Conservation (phyloP, 495 filamentous ascomycete genomes). For the Xylaria flabelliformis region DNA sequence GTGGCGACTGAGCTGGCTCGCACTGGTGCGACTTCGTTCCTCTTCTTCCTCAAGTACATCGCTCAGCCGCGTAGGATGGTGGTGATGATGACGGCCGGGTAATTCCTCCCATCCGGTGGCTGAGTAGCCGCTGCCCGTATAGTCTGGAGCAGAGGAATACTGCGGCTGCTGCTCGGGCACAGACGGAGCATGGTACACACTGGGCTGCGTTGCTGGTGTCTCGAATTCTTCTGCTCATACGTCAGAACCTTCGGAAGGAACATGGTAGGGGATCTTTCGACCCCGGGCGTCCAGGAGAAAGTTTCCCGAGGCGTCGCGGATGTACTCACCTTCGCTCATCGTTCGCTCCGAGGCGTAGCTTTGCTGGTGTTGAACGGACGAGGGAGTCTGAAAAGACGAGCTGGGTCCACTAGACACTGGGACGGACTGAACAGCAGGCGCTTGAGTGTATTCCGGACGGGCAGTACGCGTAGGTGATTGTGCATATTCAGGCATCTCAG, state of each 20-base stretch:
- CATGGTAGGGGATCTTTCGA: slow-evolving; percentile 51
- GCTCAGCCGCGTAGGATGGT: slow-evolving; percentile 92
- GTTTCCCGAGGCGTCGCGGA: slow-evolving; percentile 57
- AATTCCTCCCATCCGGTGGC: slow-evolving; percentile 77
- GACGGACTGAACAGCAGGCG: slow-evolving; percentile 45
- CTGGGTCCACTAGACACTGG: slow-evolving; percentile 35
- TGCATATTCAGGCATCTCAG: slow-evolving; percentile 48
- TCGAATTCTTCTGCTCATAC: slow-evolving; percentile 58
- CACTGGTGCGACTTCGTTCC: slow-evolving; percentile 67
- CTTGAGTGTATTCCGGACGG: slow-evolving; percentile 46
- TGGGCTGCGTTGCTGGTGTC: slow-evolving; percentile 43
- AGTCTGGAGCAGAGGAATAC: slow-evolving; percentile 49
- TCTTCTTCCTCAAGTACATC: slow-evolving; percentile 91
- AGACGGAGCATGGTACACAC: slow-evolving; percentile 41
- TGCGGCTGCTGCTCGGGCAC: slow-evolving; percentile 41
- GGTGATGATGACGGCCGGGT: slow-evolving; percentile 67
- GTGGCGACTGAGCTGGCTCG: slow-evolving; percentile 54
- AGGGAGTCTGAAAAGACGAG: slow-evolving; percentile 35
- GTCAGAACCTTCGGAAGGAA: slow-evolving; percentile 48
- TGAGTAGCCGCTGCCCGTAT: slow-evolving; percentile 68
- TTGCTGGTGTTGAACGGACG: slow-evolving; percentile 44
- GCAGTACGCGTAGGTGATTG: slow-evolving; percentile 44
- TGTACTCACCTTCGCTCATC: slow-evolving; percentile 65
- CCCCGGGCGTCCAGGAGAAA: slow-evolving; percentile 55
- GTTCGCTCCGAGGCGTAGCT: slow-evolving; percentile 58